A percentile compares a stretch with the other conserved stretches of the same genome.
These are phyloP conservation scores for Bryum argenteum DNA, from an alignment of 225 moss, liverwort and hornwort genomes.

Conservation along the genomic window DNA sequence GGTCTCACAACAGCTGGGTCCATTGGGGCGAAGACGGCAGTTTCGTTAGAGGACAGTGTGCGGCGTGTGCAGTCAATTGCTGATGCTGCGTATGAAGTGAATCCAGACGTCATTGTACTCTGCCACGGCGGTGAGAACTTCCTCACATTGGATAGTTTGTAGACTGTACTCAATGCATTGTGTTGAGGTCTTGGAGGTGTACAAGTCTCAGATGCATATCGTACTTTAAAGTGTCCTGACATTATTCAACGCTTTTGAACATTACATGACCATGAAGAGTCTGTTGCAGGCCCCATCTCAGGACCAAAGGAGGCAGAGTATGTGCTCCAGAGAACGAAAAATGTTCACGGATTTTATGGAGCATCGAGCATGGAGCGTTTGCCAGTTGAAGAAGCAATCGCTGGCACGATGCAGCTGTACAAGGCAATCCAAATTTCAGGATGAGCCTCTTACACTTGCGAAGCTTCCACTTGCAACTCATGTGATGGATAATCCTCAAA, in stretches of 20 bases:
- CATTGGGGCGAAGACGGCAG: slow-evolving; percentile 78
- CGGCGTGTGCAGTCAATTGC: slow-evolving; percentile 88
- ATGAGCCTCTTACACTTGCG: slow-evolving; percentile 35
- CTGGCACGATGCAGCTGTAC: slow-evolving; percentile 80
- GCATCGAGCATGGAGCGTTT: slow-evolving; percentile 97
- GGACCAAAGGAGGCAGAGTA: slow-evolving; percentile 88
- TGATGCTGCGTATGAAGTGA: slow-evolving; percentile 74
- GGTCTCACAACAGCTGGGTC: slow-evolving; percentile 95
- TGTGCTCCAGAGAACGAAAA: slow-evolving; percentile 73
- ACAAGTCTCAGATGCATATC: slow-evolving; percentile 10
- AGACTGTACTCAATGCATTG: neutral
- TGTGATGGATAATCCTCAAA: slow-evolving; percentile 15
- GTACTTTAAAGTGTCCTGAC: neutral
- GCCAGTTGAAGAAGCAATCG: slow-evolving; percentile 89
- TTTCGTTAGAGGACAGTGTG: slow-evolving; percentile 79
- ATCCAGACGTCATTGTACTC: slow-evolving; percentile 73
- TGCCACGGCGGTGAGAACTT: slow-evolving; percentile 83
- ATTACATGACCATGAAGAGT: slow-evolving; percentile 22
- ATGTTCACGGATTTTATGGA: slow-evolving; percentile 96
- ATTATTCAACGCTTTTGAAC: neutral
- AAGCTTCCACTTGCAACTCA: slow-evolving; percentile 24
- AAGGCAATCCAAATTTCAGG: slow-evolving; percentile 82
- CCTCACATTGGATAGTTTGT: neutral
- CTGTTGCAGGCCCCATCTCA: slow-evolving; percentile 80
- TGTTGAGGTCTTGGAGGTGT: slow-evolving; percentile 1